Evolutionary conservation across 108 stramenopile species (phyloP), one percentile per base, ranked within the genome.

Genomic region (Fistulifera pelliculosa): DNA sequence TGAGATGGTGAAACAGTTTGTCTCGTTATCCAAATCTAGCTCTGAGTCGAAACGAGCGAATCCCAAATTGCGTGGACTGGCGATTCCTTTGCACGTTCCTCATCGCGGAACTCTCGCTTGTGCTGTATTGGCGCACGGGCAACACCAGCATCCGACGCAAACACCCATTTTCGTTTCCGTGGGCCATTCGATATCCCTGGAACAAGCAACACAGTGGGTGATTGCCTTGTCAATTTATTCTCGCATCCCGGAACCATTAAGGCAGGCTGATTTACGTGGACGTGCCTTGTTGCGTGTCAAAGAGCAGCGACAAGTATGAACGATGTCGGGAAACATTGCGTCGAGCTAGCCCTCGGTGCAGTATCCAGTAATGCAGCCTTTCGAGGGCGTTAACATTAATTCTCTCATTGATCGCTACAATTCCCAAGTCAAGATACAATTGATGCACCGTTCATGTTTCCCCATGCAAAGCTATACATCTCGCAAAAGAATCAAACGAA

Each of bases 221-320:
- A 60, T 68, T 28, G 58, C 74, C 0, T 43, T 35, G 24, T 53
- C 75, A 47, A 65, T 58, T 27, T 26, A 58, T 31, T 35, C 54
- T 21, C 54, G 76, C 24, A 82, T 87, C n/a, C 85, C 85, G n/a
- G 85, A 87, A 56, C 81, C 85, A 1, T 57, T 87, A 4, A 69
- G 85, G 26, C 61, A 69, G 60, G 81, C 85, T 18, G 85, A 87
- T 66, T 47, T 76, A 53, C 60, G 50, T 28, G 81, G 85, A 41
- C 61, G 85, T 31, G 44, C 65, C 39, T 43, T 87, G 52, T 44
- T 81, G 57, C 69, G 84, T 38, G 17, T 5, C 11, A 45, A 45
- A 45, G 44, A 45, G 44, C 7, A 4, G 21, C 8, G 3, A 40
- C 24, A 49, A 2, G 28, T n/a, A n/a, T n/a, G n/a, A n/a, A n/a